Conservation (phyloP, 352 stramenopile species). For the Pythium phragmiticola region DNA sequence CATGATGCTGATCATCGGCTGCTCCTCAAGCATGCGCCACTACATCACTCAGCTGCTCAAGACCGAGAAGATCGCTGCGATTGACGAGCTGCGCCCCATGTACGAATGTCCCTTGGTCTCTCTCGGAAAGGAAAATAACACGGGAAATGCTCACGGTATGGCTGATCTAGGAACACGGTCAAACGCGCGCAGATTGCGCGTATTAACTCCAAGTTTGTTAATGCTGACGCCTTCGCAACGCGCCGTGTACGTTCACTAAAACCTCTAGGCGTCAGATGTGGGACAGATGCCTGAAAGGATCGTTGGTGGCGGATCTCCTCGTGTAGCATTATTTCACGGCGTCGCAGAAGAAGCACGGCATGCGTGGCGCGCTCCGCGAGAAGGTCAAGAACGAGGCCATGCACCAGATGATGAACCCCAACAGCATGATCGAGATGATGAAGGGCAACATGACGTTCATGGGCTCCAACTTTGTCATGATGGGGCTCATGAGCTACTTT, state of each 20-base stretch:
- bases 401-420: constrained; percentile 95
- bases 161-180: constrained; percentile 73
- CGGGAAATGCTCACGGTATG: not conserved
- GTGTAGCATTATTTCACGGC: constrained; percentile 84
- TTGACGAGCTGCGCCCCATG: constrained; percentile 80
- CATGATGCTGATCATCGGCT: constrained; percentile 95
- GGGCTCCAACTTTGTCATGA: constrained; percentile 99
- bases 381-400: constrained; percentile 89
- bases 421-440: constrained; percentile 98
- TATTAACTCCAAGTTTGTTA: constrained; percentile 90
- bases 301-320: not conserved
- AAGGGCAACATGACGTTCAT: constrained; percentile 99
- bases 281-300: too few species aligned
- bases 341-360: constrained; percentile 86
- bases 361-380: constrained; percentile 80
- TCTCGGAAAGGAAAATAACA: not conserved
- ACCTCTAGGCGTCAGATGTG: not conserved
- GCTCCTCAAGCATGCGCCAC: constrained; percentile 82
- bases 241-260: constrained; percentile 55
- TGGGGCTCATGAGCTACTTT: constrained; percentile 98
- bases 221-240: constrained; percentile 80
- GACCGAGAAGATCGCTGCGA: constrained; percentile 73
- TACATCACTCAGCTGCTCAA: constrained; percentile 86
- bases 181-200: constrained; percentile 80
- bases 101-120: constrained; percentile 23